Conservation (phyloP, 169 alveolate genomes). For the Plasmodium blacklocki region DNA sequence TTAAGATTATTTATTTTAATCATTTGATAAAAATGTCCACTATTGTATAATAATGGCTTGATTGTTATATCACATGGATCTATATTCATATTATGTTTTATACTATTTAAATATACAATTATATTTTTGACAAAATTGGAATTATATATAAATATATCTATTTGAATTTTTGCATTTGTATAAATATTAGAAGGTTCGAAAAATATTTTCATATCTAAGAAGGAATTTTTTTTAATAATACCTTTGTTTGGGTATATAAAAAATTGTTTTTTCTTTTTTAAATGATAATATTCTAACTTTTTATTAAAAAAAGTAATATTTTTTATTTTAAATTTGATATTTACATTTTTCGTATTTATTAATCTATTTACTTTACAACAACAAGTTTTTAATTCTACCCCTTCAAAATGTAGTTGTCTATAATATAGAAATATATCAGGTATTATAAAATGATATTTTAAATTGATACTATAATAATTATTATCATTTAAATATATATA, state of each 20-base stretch:
- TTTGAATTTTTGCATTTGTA: conserved; percentile 45
- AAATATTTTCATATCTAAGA: conserved; percentile 45
- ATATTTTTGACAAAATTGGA: conserved; percentile 44
- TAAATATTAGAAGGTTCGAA: conserved; percentile 65
- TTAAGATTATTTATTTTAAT: conserved; percentile 29
- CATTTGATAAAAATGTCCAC: conserved; percentile 41
- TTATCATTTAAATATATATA: conserved; percentile 43
- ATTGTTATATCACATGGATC: conserved; percentile 34
- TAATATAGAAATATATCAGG: conserved; percentile 47
- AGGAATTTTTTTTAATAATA: conserved; percentile 49
- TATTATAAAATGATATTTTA: conserved; percentile 41
- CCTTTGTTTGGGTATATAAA: conserved; percentile 55
- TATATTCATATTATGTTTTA: conserved; percentile 19
- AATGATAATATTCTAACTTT: conserved; percentile 67
- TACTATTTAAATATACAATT: conserved; percentile 43
- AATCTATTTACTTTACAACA: conserved; percentile 53
- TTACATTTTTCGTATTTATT: conserved; percentile 60
- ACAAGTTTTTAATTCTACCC: conserved; percentile 39
- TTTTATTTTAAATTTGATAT: conserved; percentile 59
- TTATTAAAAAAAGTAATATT: conserved; percentile 56
- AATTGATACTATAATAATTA: conserved; percentile 36
- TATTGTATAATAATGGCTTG: conserved; percentile 34
- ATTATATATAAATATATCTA: conserved; percentile 55
- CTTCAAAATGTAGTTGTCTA: conserved; percentile 51
- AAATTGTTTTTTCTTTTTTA: conserved; percentile 39